phyloP scores from a whole-genome alignment of 2,329 filamentous ascomycete genomes.

The Orbilia brochopaga region DNA sequence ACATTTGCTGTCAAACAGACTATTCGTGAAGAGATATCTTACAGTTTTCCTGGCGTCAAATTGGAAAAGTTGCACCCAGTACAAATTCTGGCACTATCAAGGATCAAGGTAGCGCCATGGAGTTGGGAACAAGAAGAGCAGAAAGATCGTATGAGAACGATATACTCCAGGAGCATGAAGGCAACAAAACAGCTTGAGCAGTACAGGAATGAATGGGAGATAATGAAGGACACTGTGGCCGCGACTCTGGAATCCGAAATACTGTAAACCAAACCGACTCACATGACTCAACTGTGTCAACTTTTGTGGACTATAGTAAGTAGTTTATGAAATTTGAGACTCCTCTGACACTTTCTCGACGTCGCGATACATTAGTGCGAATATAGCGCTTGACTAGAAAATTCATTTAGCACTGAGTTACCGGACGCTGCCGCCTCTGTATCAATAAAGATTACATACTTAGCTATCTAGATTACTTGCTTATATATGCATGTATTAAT shows the following conservation, averaged over 20 bases:
- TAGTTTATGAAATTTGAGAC: too few relatives aligned
- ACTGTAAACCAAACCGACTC: neutral
- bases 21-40: constrained; percentile 26
- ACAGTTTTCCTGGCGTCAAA: constrained; percentile 15
- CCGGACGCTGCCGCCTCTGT: too few relatives aligned
- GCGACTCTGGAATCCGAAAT: neutral
- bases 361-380: too few relatives aligned
- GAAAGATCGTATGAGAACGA: constrained; percentile 8
- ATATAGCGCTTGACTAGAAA: too few relatives aligned
- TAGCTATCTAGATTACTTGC: too few relatives aligned
- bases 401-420: too few relatives aligned
- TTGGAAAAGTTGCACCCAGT: constrained; percentile 32
- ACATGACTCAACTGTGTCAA: neutral
- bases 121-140: constrained; percentile 36
- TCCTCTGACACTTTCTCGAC: too few relatives aligned
- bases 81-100: constrained; percentile 28
- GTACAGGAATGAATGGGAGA: constrained; percentile 27
- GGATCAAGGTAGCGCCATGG: constrained; percentile 27
- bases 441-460: too few relatives aligned
- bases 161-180: neutral
- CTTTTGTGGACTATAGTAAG: neutral
- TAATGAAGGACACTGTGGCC: constrained; percentile 16
- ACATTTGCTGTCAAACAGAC: constrained; percentile 8
- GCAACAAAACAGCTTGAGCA: constrained; percentile 12
- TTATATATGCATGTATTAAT: too few relatives aligned